Conservation (phyloP, 352 stramenopile species). For the Saprolegnia diclina region DNA sequence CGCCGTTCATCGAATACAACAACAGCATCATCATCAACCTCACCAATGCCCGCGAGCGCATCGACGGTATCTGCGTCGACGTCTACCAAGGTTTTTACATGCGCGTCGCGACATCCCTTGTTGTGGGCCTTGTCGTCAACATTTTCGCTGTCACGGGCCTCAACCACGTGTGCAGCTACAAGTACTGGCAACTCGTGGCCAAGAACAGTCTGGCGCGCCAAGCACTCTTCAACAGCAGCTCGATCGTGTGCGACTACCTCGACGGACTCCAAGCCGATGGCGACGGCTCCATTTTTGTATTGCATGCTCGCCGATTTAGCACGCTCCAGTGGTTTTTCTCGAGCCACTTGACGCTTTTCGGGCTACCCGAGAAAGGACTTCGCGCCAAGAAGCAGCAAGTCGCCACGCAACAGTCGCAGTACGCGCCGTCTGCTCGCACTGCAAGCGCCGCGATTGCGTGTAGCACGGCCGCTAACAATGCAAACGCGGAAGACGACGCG, state of each 20-base stretch:
- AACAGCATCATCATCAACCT: conserved; percentile 7
- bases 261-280: neutral
- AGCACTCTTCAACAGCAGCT: conserved; percentile 20
- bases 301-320: conserved; percentile 11
- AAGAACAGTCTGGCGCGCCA: conserved; percentile 24
- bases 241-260: conserved; percentile 12
- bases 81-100: conserved; percentile 24
- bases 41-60: neutral
- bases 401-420: neutral
- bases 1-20: conserved; percentile 23
- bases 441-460: neutral
- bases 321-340: conserved; percentile 24
- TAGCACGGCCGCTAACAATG: neutral
- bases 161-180: neutral
- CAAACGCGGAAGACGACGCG: neutral
- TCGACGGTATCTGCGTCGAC: conserved; percentile 13
- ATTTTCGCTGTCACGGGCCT: neutral
- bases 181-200: neutral
- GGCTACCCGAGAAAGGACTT: conserved; percentile 17
- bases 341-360: conserved; percentile 18
- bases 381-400: neutral
- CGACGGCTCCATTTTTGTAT: neutral
- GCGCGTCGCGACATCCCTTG: neutral
- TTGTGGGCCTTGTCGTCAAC: conserved; percentile 12
- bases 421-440: neutral